These are phyloP conservation scores for Malus hybrid DNA, from an alignment of 331 rosid genomes.

Conservation along the genomic window DNA sequence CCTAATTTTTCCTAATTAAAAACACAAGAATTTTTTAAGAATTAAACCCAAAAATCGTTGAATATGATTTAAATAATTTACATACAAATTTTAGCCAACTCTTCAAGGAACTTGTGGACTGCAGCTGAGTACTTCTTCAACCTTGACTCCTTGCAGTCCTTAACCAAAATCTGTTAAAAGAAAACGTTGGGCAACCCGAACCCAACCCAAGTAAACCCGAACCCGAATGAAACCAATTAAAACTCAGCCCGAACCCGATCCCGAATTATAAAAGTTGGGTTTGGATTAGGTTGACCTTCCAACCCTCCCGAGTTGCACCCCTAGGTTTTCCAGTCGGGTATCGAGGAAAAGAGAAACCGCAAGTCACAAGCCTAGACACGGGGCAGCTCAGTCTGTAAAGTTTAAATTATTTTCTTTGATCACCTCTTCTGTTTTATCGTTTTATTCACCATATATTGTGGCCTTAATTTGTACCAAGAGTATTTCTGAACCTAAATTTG, in stretches of 20 bases:
- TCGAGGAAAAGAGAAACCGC: slow-evolving; percentile 63
- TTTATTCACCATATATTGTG: no score
- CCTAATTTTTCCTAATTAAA: no score
- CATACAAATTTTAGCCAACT: slow-evolving; percentile 59
- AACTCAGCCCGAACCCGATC: no score
- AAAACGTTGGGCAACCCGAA: no score
- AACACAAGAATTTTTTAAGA: background rate
- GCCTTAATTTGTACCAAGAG: no score
- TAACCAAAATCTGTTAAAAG: slow-evolving; percentile 38
- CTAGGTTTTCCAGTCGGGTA: slow-evolving; percentile 62
- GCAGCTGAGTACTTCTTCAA: slow-evolving; percentile 56
- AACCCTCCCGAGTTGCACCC: no score
- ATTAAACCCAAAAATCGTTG: background rate
- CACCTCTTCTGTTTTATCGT: background rate
- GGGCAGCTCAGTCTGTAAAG: background rate
- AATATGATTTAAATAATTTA: background rate
- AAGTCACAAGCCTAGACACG: background rate
- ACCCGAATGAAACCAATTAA: no score
- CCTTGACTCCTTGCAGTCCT: slow-evolving; percentile 42
- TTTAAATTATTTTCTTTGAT: background rate
- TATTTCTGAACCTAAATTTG: no score
- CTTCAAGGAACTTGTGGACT: slow-evolving; percentile 54
- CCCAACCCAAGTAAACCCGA: no score
- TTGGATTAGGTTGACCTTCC: no score
- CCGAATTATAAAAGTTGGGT: no score